These are phyloP conservation scores for Avicennia marina DNA, from an alignment of 257 asterid genomes.

Conservation along the genomic window DNA sequence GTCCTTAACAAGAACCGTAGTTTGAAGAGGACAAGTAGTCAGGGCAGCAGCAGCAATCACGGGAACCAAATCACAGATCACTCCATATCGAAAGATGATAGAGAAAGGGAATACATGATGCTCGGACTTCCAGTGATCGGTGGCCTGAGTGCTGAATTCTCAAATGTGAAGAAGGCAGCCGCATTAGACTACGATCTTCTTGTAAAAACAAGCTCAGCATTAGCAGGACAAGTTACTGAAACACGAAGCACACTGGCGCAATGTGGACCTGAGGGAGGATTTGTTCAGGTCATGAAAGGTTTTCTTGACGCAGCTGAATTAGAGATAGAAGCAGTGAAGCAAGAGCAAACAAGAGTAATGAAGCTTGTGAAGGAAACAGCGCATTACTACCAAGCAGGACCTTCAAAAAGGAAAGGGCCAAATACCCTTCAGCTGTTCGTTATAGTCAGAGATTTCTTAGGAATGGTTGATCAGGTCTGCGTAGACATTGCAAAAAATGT, in stretches of 20 bases:
- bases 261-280: constrained; percentile 37
- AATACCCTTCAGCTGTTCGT: constrained; percentile 53
- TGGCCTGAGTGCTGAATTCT: constrained; percentile 67
- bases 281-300: constrained; percentile 41
- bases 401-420: constrained; percentile 43
- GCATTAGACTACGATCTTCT: constrained; percentile 43
- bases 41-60: constrained; percentile 20
- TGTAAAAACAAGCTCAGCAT: constrained; percentile 28
- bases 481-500: constrained; percentile 58
- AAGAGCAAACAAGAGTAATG: constrained; percentile 55
- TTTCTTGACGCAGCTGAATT: constrained; percentile 53
- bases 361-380: constrained; percentile 68
- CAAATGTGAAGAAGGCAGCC: constrained; percentile 65
- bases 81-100: constrained; percentile 36
- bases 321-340: constrained; percentile 43
- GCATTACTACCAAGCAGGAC: constrained; percentile 67
- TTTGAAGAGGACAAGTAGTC: constrained; percentile 42
- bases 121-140: constrained; percentile 79
- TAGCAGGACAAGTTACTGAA: constrained; percentile 39
- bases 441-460: constrained; percentile 65
- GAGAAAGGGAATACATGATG: constrained; percentile 67
- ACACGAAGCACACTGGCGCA: constrained; percentile 25
- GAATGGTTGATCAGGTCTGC: constrained; percentile 85
- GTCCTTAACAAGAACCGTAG: constrained; percentile 41
- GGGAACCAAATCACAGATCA: constrained; percentile 17